phyloP scores from a whole-genome alignment of 768 basidiomycete species.

The Amanita thiersii region DNA sequence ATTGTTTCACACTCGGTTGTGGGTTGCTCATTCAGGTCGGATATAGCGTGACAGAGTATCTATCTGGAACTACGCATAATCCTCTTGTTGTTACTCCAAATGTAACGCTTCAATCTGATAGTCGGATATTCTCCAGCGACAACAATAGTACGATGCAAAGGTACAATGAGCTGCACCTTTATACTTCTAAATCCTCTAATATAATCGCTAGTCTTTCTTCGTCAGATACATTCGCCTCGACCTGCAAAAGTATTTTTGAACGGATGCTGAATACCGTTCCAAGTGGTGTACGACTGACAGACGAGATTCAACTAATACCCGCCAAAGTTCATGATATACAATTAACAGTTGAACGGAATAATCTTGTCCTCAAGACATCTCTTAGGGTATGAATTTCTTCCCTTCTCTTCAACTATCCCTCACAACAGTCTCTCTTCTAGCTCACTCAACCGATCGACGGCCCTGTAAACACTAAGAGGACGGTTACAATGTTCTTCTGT shows the following conservation, averaged over 20 bases:
- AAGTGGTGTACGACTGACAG: conserved; percentile 32
- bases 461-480: conserved; percentile 27
- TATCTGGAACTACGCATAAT: conserved; percentile 29
- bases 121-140: conserved; percentile 30
- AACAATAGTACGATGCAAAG: conserved; percentile 31
- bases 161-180: conserved; percentile 17
- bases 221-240: conserved; percentile 23
- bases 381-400: conserved; percentile 24
- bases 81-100: conserved; percentile 27
- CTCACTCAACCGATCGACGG: conserved; percentile 25
- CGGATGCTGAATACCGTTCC: conserved; percentile 46
- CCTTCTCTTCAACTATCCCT: conserved; percentile 2
- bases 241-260: conserved; percentile 30
- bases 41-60: conserved; percentile 29
- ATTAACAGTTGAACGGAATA: conserved; percentile 26
- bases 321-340: conserved; percentile 31
- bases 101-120: conserved; percentile 28
- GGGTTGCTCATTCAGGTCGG: background rate
- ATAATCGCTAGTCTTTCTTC: conserved; percentile 19
- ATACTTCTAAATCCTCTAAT: conserved; percentile 4
- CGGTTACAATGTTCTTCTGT: conserved; percentile 34
- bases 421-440: conserved; percentile 14
- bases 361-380: conserved; percentile 30
- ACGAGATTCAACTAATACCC: conserved; percentile 33
- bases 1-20: background rate